These are phyloP conservation scores for Acorus calamus DNA, from an alignment of 106 monocot genomes.

Conservation along the genomic window DNA sequence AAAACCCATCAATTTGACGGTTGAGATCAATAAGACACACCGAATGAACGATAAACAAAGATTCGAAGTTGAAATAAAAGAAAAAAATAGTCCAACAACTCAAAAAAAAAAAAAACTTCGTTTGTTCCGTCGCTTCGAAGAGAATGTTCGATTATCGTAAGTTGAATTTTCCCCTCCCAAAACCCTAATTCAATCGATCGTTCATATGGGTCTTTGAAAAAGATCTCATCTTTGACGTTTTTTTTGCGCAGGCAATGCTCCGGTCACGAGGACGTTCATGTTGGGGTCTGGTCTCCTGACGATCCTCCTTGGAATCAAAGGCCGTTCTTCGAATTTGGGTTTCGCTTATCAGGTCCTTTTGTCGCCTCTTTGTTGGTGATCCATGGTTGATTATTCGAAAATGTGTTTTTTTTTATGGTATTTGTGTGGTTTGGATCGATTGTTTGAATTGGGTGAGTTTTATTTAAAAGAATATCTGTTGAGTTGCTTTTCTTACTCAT, in stretches of 20 bases:
- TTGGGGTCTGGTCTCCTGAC: conserved; percentile 37
- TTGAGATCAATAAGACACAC: no score
- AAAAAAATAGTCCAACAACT: no score
- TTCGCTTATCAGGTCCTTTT: conserved; percentile 37
- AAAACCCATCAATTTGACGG: no score
- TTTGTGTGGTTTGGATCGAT: neutral
- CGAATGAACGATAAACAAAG: no score
- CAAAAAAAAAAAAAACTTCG: no score
- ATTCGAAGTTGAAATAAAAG: no score
- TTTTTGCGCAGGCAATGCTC: conserved; percentile 54
- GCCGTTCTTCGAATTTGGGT: conserved; percentile 29
- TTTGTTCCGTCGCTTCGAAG: neutral
- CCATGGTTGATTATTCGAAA: neutral
- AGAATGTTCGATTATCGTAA: neutral
- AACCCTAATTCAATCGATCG: neutral
- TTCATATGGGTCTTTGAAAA: neutral
- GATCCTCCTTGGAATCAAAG: conserved; percentile 22
- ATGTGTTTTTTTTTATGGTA: neutral
- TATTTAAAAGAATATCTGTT: neutral
- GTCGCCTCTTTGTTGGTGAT: neutral
- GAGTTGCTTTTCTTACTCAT: neutral
- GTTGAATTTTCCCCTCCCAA: neutral
- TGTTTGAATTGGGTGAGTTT: neutral
- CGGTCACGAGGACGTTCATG: conserved; percentile 37
- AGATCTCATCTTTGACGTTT: no score